Evolutionary conservation across 2,329 filamentous ascomycete species (phyloP).

Genomic region (Herpotrichia juniperi): DNA sequence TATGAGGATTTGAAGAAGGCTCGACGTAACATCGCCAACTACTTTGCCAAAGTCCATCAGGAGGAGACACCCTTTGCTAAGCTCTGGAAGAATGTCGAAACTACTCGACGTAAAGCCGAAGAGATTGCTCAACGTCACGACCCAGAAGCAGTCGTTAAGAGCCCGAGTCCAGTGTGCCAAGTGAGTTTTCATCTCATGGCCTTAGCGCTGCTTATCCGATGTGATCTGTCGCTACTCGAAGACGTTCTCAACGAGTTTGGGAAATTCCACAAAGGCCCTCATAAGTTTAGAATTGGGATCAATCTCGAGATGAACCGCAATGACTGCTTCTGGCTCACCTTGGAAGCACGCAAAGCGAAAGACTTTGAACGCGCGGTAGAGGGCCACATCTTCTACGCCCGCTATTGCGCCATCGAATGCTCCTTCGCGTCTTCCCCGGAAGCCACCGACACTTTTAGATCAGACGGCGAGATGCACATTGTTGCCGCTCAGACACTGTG

Average conservation of each 20-base stretch:
- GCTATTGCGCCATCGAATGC: slow-evolving; percentile 55
- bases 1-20: slow-evolving; percentile 16
- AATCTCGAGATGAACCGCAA: slow-evolving; percentile 43
- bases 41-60: slow-evolving; percentile 38
- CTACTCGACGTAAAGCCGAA: slow-evolving; percentile 42
- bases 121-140: too few relatives aligned
- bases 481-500: slow-evolving; percentile 33
- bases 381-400: slow-evolving; percentile 57
- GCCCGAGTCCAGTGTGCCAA: slow-evolving; percentile 32
- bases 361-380: slow-evolving; percentile 56
- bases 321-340: slow-evolving; percentile 51
- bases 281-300: slow-evolving; percentile 19
- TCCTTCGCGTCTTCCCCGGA: slow-evolving; percentile 13
- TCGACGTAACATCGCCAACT: slow-evolving; percentile 23
- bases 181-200: slow-evolving; percentile 49
- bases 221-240: slow-evolving; percentile 55
- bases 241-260: slow-evolving; percentile 47
- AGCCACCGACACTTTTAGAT: slow-evolving; percentile 13
- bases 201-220: slow-evolving; percentile 53
- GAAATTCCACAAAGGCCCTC: slow-evolving; percentile 14
- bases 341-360: slow-evolving; percentile 41
- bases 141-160: slow-evolving; percentile 11
- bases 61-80: slow-evolving; percentile 59
- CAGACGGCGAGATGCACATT: slow-evolving; percentile 27
- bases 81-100: slow-evolving; percentile 54